Evolutionary conservation across 2,329 filamentous ascomycete genomes (phyloP).

Genomic region (Pestalotiopsis sp.): DNA sequence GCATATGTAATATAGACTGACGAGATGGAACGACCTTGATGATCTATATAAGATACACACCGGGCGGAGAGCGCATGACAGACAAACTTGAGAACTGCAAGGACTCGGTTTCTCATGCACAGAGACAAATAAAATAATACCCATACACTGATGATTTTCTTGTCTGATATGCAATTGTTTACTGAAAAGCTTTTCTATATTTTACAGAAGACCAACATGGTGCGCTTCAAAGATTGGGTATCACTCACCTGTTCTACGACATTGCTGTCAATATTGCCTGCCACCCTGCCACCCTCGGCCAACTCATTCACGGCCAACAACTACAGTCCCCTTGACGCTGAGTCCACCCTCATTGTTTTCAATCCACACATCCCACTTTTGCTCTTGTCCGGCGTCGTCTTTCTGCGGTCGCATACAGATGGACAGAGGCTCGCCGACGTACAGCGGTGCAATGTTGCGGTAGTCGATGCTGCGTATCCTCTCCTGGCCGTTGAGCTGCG

Average conservation of each 20-base stretch:
- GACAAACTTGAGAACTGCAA: background rate
- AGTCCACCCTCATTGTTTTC: conserved; percentile 62
- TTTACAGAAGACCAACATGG: background rate
- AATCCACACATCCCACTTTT: conserved; percentile 65
- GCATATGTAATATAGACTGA: conserved; percentile 9
- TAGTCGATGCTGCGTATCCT: conserved; percentile 68
- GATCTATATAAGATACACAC: conserved; percentile 5
- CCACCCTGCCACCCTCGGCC: background rate
- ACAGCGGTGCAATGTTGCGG: conserved; percentile 79
- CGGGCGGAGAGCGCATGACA: background rate
- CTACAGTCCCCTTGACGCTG: conserved; percentile 60
- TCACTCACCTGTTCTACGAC: background rate
- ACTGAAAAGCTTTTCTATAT: background rate
- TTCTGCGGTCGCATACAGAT: conserved; percentile 63
- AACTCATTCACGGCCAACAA: background rate
- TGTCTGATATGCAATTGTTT: background rate
- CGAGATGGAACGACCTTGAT: conserved; percentile 9
- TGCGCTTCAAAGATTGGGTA: background rate
- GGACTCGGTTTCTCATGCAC: background rate
- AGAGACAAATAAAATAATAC: background rate
- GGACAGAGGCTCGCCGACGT: conserved; percentile 69
- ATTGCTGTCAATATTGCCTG: background rate
- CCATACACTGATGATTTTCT: background rate
- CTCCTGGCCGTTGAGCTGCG: conserved; percentile 40
- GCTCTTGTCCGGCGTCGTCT: conserved; percentile 20